Percentiles rank a stretch among this genome's conserved stretches.
Conservation (phyloP, 768 basidiomycete genomes). For the Kwoniella botswanensis region DNA sequence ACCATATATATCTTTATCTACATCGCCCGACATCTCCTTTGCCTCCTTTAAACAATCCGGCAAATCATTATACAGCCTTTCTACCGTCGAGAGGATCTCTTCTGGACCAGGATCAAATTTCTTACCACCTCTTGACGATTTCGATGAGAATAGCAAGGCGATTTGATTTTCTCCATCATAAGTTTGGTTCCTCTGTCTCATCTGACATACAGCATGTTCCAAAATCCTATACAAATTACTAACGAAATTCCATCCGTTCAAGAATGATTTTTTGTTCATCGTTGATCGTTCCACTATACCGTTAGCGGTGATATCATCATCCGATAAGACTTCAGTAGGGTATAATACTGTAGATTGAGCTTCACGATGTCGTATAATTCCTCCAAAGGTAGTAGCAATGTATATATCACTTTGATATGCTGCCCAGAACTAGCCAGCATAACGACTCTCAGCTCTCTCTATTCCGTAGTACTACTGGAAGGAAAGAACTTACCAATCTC, state of each 20-base stretch:
- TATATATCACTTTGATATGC: slow-evolving; percentile 47
- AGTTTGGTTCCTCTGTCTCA: slow-evolving; percentile 17
- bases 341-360: slow-evolving; percentile 45
- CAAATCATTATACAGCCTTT: slow-evolving; percentile 32
- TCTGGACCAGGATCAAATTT: slow-evolving; percentile 10
- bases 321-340: slow-evolving; percentile 46
- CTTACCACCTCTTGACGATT: background rate
- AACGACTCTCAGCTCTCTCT: too few species aligned
- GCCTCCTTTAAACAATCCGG: slow-evolving; percentile 37
- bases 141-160: slow-evolving; percentile 12
- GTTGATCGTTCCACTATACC: slow-evolving; percentile 3
- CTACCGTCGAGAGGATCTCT: slow-evolving; percentile 33
- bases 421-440: slow-evolving; percentile 42
- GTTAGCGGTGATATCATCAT: slow-evolving; percentile 38
- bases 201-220: slow-evolving; percentile 39
- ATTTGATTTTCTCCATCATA: slow-evolving; percentile 18
- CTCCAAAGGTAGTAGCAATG: slow-evolving; percentile 43
- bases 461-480: too few species aligned
- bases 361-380: slow-evolving; percentile 43
- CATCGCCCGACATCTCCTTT: slow-evolving; percentile 35
- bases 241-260: slow-evolving; percentile 51
- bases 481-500: slow-evolving; percentile 38
- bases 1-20: slow-evolving; percentile 36
- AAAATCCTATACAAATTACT: slow-evolving; percentile 50
- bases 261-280: slow-evolving; percentile 28